Evolutionary conservation across 2,329 filamentous ascomycete genomes (phyloP).

Genomic region (Ophiosphaerella narmari): DNA sequence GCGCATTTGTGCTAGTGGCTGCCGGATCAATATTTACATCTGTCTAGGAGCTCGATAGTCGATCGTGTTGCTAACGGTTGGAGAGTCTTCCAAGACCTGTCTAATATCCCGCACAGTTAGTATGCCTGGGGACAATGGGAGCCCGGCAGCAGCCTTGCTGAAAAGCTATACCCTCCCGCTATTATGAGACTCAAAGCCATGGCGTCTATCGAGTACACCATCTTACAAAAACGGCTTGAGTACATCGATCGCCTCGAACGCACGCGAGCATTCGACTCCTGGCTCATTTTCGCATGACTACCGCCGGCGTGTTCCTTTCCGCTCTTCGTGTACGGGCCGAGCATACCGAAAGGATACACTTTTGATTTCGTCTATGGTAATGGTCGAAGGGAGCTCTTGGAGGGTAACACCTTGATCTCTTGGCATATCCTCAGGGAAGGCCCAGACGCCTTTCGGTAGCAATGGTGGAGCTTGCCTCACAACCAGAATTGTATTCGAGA

Average conservation of each 20-base stretch:
- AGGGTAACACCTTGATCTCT: constrained; percentile 37
- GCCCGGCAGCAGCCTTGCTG: constrained; percentile 13
- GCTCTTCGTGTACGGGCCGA: constrained; percentile 23
- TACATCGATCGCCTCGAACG: constrained; percentile 24
- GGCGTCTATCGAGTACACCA: constrained; percentile 23
- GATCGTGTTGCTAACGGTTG: constrained; percentile 34
- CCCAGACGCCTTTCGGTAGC: constrained; percentile 36
- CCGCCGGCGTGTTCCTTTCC: constrained; percentile 29
- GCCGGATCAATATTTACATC: too few relatives aligned
- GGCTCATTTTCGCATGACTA: constrained; percentile 37
- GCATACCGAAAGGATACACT: constrained; percentile 25
- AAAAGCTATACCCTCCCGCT: constrained; percentile 20
- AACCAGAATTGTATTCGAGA: constrained; percentile 33
- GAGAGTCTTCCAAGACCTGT: constrained; percentile 29
- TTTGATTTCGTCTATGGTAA: constrained; percentile 37
- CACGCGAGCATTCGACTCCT: constrained; percentile 33
- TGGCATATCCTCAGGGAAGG: constrained; percentile 41
- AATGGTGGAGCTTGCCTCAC: constrained; percentile 32
- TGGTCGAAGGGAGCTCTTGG: constrained; percentile 27
- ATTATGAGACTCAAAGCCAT: constrained; percentile 18
- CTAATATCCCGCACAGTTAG: constrained; percentile 29
- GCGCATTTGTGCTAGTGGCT: too few relatives aligned
- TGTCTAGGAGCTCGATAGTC: too few relatives aligned
- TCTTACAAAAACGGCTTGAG: constrained; percentile 24
- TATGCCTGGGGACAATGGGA: constrained; percentile 10